Percentiles rank a stretch among this genome's conserved stretches.
Conservation (phyloP, 2,329 filamentous ascomycete genomes). For the Colletotrichum tofieldiae region DNA sequence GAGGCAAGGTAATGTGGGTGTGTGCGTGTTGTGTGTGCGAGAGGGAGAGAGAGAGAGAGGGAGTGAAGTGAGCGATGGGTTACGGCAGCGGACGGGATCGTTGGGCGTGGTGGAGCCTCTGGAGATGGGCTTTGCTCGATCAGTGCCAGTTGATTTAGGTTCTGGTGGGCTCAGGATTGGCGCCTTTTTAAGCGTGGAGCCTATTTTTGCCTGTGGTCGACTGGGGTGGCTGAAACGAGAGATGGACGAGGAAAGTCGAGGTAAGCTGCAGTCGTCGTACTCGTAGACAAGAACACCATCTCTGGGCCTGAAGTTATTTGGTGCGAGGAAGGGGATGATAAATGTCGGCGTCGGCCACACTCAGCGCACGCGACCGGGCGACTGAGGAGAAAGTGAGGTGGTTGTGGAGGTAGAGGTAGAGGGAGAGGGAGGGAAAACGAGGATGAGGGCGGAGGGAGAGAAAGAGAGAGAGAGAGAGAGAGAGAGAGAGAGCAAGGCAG, state of each 20-base stretch:
- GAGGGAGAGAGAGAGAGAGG: slow-evolving; percentile 26
- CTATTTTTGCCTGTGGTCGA: slow-evolving; percentile 43
- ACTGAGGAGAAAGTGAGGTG: slow-evolving; percentile 9
- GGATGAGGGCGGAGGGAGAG: slow-evolving; percentile 12
- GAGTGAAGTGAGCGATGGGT: slow-evolving; percentile 22
- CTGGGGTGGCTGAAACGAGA: slow-evolving; percentile 43
- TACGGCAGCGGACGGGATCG: slow-evolving; percentile 40
- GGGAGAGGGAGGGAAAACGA: slow-evolving; percentile 12
- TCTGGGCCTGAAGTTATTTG: neutral
- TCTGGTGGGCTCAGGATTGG: slow-evolving; percentile 44
- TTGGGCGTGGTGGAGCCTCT: slow-evolving; percentile 42
- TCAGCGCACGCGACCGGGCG: neutral
- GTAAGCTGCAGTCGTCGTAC: neutral
- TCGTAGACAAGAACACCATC: neutral
- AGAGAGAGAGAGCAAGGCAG: neutral
- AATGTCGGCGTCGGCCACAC: neutral
- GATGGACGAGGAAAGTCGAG: slow-evolving; percentile 7
- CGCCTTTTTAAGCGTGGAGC: slow-evolving; percentile 43
- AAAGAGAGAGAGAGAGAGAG: slow-evolving; percentile 12
- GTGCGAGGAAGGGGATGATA: neutral
- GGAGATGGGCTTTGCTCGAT: slow-evolving; percentile 42
- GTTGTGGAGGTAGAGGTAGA: slow-evolving; percentile 6
- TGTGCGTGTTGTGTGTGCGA: slow-evolving; percentile 25
- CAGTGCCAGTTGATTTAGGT: slow-evolving; percentile 44
- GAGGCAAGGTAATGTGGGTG: slow-evolving; percentile 35